Conservation (phyloP, 148 eudicot species). For the Arbutus unedo region DNA sequence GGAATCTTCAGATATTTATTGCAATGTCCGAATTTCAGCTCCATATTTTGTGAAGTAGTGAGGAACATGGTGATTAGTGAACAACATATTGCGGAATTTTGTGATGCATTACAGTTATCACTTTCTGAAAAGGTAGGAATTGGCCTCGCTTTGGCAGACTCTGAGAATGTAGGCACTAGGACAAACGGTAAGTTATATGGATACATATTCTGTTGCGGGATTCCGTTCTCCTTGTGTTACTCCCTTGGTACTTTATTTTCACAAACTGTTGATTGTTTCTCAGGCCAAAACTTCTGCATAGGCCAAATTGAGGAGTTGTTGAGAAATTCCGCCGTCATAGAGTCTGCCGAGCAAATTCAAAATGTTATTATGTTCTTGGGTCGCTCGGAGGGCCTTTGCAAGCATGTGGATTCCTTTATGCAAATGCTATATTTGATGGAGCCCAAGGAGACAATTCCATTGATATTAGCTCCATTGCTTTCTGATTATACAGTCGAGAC, state of each 20-base stretch:
- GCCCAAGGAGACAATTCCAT: constrained; percentile 2
- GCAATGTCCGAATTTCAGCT: constrained; percentile 15
- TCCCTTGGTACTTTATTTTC: not conserved
- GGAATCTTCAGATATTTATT: constrained; percentile 14
- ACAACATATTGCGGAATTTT: constrained; percentile 3
- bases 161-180: constrained; percentile 13
- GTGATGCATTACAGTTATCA: constrained; percentile 11
- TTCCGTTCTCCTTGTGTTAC: not conserved
- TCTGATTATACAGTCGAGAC: not conserved
- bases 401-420: constrained; percentile 19
- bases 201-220: not conserved
- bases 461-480: constrained; percentile 14
- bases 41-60: constrained; percentile 13
- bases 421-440: constrained; percentile 10
- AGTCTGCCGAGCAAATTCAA: constrained; percentile 21
- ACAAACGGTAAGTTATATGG: constrained; percentile 2
- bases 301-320: constrained; percentile 13
- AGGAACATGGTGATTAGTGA: constrained; percentile 13
- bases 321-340: not conserved
- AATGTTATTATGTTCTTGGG: constrained; percentile 12
- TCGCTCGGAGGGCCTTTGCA: constrained; percentile 10
- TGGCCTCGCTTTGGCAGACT: constrained; percentile 19
- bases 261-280: not conserved
- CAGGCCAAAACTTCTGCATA: constrained; percentile 21
- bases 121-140: constrained; percentile 13